These are phyloP conservation scores for Takakia lepidozioides DNA, from an alignment of 225 moss, liverwort and hornwort genomes.

Conservation along the genomic window DNA sequence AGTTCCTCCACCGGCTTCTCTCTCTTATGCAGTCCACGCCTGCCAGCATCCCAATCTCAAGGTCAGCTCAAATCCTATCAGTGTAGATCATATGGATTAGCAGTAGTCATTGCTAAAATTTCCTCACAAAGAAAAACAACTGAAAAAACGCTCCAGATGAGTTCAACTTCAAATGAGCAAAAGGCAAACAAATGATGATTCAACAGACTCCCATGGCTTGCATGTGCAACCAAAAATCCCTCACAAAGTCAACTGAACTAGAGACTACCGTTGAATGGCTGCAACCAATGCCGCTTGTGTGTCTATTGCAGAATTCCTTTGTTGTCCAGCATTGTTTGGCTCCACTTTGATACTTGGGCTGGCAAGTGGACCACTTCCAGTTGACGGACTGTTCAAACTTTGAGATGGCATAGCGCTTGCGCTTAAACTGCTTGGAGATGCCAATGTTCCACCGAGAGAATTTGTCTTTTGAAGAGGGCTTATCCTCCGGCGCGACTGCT, in stretches of 20 bases:
- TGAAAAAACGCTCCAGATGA: too few species aligned
- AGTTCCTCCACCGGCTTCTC: conserved; percentile 52
- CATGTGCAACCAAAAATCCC: too few species aligned
- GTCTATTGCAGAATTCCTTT: conserved; percentile 37
- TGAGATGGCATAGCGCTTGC: conserved; percentile 51
- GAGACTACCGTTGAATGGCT: conserved; percentile 70
- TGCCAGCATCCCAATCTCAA: too few species aligned
- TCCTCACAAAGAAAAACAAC: too few species aligned
- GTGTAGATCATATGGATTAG: too few species aligned
- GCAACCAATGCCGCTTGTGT: conserved; percentile 40
- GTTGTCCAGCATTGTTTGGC: conserved; percentile 39
- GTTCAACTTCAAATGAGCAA: too few species aligned
- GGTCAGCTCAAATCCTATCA: too few species aligned
- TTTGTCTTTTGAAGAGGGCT: conserved; percentile 51
- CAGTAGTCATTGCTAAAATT: too few species aligned
- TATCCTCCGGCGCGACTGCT: conserved; percentile 50
- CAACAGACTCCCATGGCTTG: too few species aligned
- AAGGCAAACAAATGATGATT: too few species aligned
- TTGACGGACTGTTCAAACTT: conserved; percentile 53
- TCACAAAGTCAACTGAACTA: too few species aligned
- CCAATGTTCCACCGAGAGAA: conserved; percentile 11
- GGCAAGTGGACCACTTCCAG: conserved; percentile 46
- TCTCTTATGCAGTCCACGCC: conserved; percentile 51
- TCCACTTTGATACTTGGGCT: conserved; percentile 66
- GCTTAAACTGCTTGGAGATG: conserved; percentile 25